Evolutionary conservation across 768 basidiomycete genomes (phyloP).

Genomic region (Amanita thiersii): DNA sequence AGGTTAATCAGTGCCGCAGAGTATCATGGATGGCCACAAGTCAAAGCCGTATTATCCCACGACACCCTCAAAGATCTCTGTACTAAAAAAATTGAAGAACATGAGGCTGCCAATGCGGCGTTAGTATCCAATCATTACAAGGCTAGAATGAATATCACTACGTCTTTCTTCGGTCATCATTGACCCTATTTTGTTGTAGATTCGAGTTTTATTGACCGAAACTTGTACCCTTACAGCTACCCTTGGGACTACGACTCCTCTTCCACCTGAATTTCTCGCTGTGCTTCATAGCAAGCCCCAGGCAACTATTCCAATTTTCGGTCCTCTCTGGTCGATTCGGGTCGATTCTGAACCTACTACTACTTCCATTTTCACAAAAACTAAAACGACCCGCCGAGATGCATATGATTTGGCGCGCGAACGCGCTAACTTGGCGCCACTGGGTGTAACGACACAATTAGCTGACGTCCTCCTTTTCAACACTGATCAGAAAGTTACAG

Average conservation of each 20-base stretch:
- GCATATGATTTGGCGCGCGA: conserved; percentile 58
- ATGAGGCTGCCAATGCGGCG: conserved; percentile 9
- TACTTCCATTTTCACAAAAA: conserved; percentile 48
- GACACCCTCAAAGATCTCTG: conserved; percentile 35
- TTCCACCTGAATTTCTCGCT: conserved; percentile 14
- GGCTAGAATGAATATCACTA: background rate
- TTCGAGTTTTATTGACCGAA: conserved; percentile 13
- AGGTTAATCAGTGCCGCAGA: conserved; percentile 46
- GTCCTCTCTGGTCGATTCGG: conserved; percentile 34
- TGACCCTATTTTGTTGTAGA: conserved; percentile 1
- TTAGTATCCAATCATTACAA: background rate
- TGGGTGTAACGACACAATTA: conserved; percentile 17
- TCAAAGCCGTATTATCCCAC: conserved; percentile 27
- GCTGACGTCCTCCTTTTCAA: conserved; percentile 66
- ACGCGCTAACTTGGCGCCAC: conserved; percentile 37
- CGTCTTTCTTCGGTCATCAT: conserved; percentile 20
- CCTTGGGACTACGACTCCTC: conserved; percentile 6
- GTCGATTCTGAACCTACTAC: conserved; percentile 50
- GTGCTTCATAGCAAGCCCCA: background rate
- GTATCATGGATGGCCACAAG: conserved; percentile 42
- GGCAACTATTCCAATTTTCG: conserved; percentile 11
- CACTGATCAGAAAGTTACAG: conserved; percentile 38
- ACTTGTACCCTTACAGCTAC: conserved; percentile 13
- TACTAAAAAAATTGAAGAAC: conserved; percentile 29
- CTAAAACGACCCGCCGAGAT: conserved; percentile 63